phyloP scores from a whole-genome alignment of 805 yeast species.

The Kazachstania kunashirensis region DNA sequence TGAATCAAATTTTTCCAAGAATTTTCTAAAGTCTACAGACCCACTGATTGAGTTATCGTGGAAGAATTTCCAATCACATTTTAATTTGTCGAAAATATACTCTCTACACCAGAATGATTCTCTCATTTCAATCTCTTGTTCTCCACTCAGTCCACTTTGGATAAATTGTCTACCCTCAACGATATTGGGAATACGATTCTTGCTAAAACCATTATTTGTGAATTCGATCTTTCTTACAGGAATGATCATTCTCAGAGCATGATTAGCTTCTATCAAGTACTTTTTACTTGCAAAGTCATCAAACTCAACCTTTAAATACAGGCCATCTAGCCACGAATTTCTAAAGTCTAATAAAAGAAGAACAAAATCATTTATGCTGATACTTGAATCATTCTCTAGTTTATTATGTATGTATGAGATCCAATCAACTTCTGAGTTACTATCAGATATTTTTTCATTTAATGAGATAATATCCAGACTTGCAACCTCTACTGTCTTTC shows the following conservation, averaged over 20 bases:
- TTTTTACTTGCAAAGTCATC: conserved; percentile 21
- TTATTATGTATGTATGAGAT: conserved; percentile 14
- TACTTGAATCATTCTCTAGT: conserved; percentile 6
- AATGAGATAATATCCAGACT: conserved; percentile 63
- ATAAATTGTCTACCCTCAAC: conserved; percentile 57
- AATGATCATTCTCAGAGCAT: conserved; percentile 51
- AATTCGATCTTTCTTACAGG: conserved; percentile 52
- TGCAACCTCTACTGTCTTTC: conserved; percentile 57
- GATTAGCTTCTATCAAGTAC: conserved; percentile 33
- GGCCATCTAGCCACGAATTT: conserved; percentile 66
- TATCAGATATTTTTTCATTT: conserved; percentile 23
- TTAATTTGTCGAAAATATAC: conserved; percentile 45
- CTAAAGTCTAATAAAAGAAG: conserved; percentile 64
- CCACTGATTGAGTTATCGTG: conserved; percentile 13
- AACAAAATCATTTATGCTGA: conserved; percentile 44
- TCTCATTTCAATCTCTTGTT: conserved; percentile 47
- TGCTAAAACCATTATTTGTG: conserved; percentile 26
- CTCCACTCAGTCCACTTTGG: conserved; percentile 38
- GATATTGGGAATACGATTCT: conserved; percentile 57
- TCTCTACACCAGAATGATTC: conserved; percentile 78
- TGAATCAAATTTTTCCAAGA: conserved; percentile 19
- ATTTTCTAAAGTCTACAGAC: conserved; percentile 20
- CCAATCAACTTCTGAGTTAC: conserved; percentile 21
- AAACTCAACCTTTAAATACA: conserved; percentile 31
- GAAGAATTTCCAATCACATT: conserved; percentile 52